phyloP scores from a whole-genome alignment of 108 stramenopile species.

The Skeletonema potamos region DNA sequence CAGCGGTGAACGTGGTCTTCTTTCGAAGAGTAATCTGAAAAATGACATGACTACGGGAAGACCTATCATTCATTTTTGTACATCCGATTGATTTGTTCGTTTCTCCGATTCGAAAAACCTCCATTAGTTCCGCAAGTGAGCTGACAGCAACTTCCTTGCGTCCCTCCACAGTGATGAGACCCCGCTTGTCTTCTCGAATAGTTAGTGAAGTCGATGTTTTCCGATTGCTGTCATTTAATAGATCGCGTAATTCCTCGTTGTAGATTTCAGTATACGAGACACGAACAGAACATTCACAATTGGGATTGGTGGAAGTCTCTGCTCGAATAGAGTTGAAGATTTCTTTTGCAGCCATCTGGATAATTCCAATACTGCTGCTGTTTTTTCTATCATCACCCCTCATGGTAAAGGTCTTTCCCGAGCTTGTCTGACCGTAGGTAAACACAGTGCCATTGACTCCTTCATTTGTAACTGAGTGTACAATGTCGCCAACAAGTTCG shows the following conservation, averaged over 20 bases:
- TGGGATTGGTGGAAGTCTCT: slow-evolving; percentile 5
- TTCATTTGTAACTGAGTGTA: slow-evolving; percentile 69
- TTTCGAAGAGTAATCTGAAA: slow-evolving; percentile 89
- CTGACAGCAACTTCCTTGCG: slow-evolving; percentile 74
- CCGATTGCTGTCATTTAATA: slow-evolving; percentile 45
- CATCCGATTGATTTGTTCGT: slow-evolving; percentile 79
- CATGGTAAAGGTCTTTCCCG: slow-evolving; percentile 93
- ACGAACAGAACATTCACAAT: slow-evolving; percentile 48
- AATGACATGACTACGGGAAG: slow-evolving; percentile 94
- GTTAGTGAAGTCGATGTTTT: slow-evolving; percentile 14
- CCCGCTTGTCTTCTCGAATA: slow-evolving; percentile 45
- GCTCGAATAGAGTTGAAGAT: slow-evolving; percentile 69
- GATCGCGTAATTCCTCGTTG: slow-evolving; percentile 79
- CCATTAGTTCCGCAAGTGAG: slow-evolving; percentile 68
- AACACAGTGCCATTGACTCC: slow-evolving; percentile 97
- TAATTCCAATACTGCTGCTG: slow-evolving; percentile 59
- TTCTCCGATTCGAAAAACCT: slow-evolving; percentile 71
- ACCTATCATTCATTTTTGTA: slow-evolving; percentile 95
- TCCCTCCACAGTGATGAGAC: slow-evolving; percentile 45
- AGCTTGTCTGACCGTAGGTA: slow-evolving; percentile 92
- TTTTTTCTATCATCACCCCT: slow-evolving; percentile 48
- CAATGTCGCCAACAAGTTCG: slow-evolving; percentile 83
- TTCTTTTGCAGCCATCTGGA: slow-evolving; percentile 80
- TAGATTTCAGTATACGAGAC: slow-evolving; percentile 85
- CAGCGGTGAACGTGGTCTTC: slow-evolving; percentile 20